Conservation (phyloP, 768 basidiomycete genomes). For the Fibroporia radiculosa region DNA sequence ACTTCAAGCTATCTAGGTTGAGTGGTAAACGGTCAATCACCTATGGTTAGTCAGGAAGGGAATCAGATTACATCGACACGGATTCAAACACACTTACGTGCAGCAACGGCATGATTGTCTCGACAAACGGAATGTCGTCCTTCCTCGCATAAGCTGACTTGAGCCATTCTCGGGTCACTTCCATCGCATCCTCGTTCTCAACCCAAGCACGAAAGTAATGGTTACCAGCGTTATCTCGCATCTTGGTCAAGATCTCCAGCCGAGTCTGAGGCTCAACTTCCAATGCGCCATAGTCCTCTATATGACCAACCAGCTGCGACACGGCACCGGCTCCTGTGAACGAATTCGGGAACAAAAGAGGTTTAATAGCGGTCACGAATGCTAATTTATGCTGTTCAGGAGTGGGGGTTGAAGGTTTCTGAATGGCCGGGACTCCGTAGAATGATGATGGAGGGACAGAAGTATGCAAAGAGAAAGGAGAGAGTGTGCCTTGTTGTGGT, state of each 20-base stretch:
- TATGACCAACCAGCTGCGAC: constrained; percentile 44
- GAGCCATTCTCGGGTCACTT: constrained; percentile 76
- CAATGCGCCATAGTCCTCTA: constrained; percentile 51
- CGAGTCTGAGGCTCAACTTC: constrained; percentile 63
- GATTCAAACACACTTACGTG: constrained; percentile 50
- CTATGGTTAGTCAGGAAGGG: constrained; percentile 28
- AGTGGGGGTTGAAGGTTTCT: constrained; percentile 24
- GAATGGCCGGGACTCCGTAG: constrained; percentile 24
- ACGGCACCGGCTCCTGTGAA: constrained; percentile 71
- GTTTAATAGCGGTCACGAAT: constrained; percentile 44
- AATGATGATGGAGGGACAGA: constrained; percentile 32
- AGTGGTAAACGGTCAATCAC: constrained; percentile 81
- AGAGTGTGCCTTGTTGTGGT: constrained; percentile 51
- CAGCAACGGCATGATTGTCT: constrained; percentile 80
- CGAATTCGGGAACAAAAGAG: constrained; percentile 46
- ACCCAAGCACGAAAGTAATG: constrained; percentile 86
- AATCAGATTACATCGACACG: neutral
- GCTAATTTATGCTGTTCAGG: constrained; percentile 48
- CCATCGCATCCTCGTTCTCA: constrained; percentile 68
- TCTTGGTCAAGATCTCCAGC: constrained; percentile 70
- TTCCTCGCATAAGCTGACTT: constrained; percentile 58
- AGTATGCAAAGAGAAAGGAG: constrained; percentile 62
- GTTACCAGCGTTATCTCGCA: constrained; percentile 77
- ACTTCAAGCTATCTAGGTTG: constrained; percentile 56
- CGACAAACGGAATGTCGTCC: constrained; percentile 45